A percentile compares a stretch with the other conserved stretches of the same genome.
Evolutionary conservation across 139 green algal species (phyloP).

Genomic region (Micractinium sp.): DNA sequence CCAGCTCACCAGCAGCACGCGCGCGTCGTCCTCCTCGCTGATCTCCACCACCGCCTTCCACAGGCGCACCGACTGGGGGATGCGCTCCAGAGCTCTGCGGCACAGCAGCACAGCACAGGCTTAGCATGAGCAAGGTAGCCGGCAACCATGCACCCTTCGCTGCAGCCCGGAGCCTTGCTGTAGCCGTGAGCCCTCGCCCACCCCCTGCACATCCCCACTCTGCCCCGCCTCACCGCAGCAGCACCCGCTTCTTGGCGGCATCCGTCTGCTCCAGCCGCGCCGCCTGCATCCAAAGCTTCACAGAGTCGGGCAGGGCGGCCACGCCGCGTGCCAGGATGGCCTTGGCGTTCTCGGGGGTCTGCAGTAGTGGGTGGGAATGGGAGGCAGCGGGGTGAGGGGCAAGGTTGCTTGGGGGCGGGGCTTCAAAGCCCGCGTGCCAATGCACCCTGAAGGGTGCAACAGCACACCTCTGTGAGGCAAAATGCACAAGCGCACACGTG

Average conservation of each 20-base stretch:
- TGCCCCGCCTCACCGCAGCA: slow-evolving; percentile 62
- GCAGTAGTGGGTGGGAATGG: not conserved
- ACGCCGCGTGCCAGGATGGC: slow-evolving; percentile 91
- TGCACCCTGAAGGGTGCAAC: no score
- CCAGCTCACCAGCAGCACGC: slow-evolving; percentile 55
- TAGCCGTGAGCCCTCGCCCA: not conserved
- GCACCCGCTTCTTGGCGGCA: slow-evolving; percentile 84
- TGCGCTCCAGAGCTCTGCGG: slow-evolving; percentile 83
- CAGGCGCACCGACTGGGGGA: slow-evolving; percentile 88
- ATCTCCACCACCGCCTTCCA: slow-evolving; percentile 98
- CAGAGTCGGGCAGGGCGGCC: slow-evolving; percentile 73
- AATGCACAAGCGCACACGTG: no score
- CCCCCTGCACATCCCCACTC: not conserved
- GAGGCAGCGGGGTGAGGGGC: not conserved
- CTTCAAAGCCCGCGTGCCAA: no score
- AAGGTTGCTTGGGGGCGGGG: not conserved
- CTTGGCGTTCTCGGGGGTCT: slow-evolving; percentile 76
- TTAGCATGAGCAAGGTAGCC: not conserved
- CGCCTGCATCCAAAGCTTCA: slow-evolving; percentile 94
- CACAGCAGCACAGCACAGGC: not conserved
- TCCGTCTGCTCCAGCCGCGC: slow-evolving; percentile 80
- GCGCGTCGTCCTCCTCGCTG: slow-evolving; percentile 89
- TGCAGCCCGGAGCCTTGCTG: not conserved
- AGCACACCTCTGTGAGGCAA: no score
- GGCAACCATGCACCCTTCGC: not conserved